These are phyloP conservation scores for Ophiocordyceps camponoti-rufipedis DNA, from an alignment of 2,329 filamentous ascomycete genomes.

Conservation along the genomic window DNA sequence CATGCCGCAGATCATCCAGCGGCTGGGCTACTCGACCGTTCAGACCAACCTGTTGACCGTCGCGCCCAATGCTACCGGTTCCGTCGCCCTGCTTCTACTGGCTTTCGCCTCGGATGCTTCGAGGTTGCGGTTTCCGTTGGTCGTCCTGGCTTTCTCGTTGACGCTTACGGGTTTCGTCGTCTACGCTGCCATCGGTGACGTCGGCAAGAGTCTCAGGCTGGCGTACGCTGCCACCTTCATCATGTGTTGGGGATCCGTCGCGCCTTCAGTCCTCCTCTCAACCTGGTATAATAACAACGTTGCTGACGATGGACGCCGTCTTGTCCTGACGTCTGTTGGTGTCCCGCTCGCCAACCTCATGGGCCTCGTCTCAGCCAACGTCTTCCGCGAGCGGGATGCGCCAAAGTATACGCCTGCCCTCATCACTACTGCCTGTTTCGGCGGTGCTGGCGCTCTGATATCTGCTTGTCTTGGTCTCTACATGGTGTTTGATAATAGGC, in stretches of 20 bases:
- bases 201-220: slow-evolving; percentile 39
- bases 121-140: slow-evolving; percentile 54
- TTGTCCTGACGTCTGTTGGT: slow-evolving; percentile 51
- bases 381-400: slow-evolving; percentile 45
- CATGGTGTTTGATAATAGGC: slow-evolving; percentile 38
- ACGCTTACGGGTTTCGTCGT: slow-evolving; percentile 67
- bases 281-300: slow-evolving; percentile 67
- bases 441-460: slow-evolving; percentile 37
- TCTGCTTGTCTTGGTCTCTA: slow-evolving; percentile 35
- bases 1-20: slow-evolving; percentile 34
- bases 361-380: slow-evolving; percentile 51
- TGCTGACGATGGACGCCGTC: slow-evolving; percentile 54
- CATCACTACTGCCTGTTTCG: slow-evolving; percentile 46
- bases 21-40: slow-evolving; percentile 27
- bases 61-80: slow-evolving; percentile 59
- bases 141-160: slow-evolving; percentile 53
- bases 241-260: slow-evolving; percentile 67
- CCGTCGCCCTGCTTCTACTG: slow-evolving; percentile 51
- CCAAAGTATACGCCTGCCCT: slow-evolving; percentile 50
- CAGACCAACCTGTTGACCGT: slow-evolving; percentile 68
- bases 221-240: slow-evolving; percentile 66
- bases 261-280: slow-evolving; percentile 51
- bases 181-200: slow-evolving; percentile 50
- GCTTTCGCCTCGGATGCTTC: slow-evolving; percentile 52
- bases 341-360: slow-evolving; percentile 63